Percentiles rank a stretch among this genome's conserved stretches.
Evolutionary conservation across 352 stramenopile species (phyloP).

Genomic region (Blastocystis sp.): DNA sequence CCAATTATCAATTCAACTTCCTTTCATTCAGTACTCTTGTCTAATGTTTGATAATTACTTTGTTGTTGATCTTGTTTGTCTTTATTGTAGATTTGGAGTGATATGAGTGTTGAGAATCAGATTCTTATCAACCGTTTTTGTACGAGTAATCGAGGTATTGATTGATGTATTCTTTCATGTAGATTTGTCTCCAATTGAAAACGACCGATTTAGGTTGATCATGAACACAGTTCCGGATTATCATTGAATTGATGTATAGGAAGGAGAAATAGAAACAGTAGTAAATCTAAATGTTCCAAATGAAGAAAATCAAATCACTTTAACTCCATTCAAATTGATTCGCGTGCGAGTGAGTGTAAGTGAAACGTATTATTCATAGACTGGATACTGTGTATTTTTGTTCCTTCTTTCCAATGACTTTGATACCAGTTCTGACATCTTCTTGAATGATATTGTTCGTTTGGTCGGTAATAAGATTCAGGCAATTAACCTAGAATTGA

Average conservation of each 20-base stretch:
- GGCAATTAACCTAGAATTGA: background rate
- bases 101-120: background rate
- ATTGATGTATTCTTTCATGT: background rate
- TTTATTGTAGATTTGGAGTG: conserved; percentile 17
- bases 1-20: background rate
- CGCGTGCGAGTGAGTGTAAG: background rate
- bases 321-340: background rate
- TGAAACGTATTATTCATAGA: background rate
- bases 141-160: background rate
- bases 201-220: background rate
- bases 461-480: background rate
- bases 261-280: background rate
- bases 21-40: background rate
- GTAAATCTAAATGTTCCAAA: background rate
- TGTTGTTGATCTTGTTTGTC: background rate
- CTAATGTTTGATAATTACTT: conserved; percentile 50
- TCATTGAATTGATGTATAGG: background rate
- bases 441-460: background rate
- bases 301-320: background rate
- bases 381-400: background rate
- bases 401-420: background rate
- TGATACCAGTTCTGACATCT: background rate
- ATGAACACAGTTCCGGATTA: background rate
- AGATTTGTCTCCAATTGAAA: background rate
- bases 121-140: background rate